Evolutionary conservation across 352 stramenopile genomes (phyloP).

Genomic region (Globisporangium carolinianum): DNA sequence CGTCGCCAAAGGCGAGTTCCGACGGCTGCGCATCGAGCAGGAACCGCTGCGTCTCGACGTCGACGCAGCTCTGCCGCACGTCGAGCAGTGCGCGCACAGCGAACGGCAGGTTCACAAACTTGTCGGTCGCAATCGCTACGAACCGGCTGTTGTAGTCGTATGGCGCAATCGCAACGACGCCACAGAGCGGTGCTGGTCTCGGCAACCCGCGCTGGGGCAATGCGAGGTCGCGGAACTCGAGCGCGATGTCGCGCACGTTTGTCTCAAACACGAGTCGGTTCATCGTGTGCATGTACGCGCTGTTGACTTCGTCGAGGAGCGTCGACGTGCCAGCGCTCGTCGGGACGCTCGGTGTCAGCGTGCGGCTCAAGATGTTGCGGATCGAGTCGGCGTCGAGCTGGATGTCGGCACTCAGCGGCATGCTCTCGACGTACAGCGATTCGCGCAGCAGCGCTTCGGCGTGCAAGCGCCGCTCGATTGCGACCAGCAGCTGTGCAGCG

Average conservation of each 20-base stretch:
- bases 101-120: constrained; percentile 65
- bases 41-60: constrained; percentile 53
- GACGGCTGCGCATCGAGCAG: constrained; percentile 60
- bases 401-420: constrained; percentile 60
- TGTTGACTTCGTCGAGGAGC: constrained; percentile 87
- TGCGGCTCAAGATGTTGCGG: constrained; percentile 63
- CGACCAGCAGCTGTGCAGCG: constrained; percentile 29
- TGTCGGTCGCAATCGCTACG: constrained; percentile 43
- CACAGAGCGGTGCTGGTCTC: constrained; percentile 30
- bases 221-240: constrained; percentile 49
- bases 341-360: constrained; percentile 49
- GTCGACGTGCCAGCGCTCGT: constrained; percentile 45
- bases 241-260: constrained; percentile 48
- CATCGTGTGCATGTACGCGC: constrained; percentile 90
- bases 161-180: constrained; percentile 36
- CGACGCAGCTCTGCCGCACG: constrained; percentile 59
- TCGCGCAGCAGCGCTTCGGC: constrained; percentile 60
- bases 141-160: constrained; percentile 78
- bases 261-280: constrained; percentile 90
- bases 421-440: constrained; percentile 64
- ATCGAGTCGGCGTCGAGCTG: constrained; percentile 67
- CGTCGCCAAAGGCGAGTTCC: constrained; percentile 57
- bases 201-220: constrained; percentile 21
- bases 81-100: constrained; percentile 69
- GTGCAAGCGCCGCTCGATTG: constrained; percentile 38